These are phyloP conservation scores for Kuraishia piskuri DNA, from an alignment of 805 yeast genomes.

Conservation along the genomic window DNA sequence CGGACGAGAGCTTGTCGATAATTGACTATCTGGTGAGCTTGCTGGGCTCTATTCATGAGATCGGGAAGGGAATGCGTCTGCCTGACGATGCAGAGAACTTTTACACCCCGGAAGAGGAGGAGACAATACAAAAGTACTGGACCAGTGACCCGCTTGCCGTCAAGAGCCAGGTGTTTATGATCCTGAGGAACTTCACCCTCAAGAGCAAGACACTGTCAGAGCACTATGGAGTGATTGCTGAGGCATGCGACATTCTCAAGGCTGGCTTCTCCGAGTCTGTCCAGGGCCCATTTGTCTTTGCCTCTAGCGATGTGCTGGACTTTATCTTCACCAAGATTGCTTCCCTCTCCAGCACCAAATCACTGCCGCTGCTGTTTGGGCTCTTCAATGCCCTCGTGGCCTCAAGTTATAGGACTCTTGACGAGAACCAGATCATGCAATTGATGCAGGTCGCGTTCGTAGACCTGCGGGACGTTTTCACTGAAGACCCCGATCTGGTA, in stretches of 20 bases:
- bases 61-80: conserved; percentile 60
- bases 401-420: conserved; percentile 24
- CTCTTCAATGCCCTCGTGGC: conserved; percentile 35
- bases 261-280: conserved; percentile 54
- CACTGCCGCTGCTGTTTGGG: conserved; percentile 35
- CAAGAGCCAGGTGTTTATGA: conserved; percentile 30
- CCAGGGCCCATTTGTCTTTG: conserved; percentile 60
- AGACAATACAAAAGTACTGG: conserved; percentile 35
- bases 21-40: conserved; percentile 46
- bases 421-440: conserved; percentile 23
- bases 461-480: conserved; percentile 24
- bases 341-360: conserved; percentile 19
- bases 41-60: conserved; percentile 53
- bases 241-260: conserved; percentile 53
- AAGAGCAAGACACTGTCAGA: conserved; percentile 26
- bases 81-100: conserved; percentile 45
- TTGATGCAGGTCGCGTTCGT: conserved; percentile 31
- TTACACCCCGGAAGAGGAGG: conserved; percentile 23
- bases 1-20: conserved; percentile 16
- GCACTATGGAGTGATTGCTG: conserved; percentile 49
- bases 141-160: conserved; percentile 34
- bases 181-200: conserved; percentile 34
- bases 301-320: conserved; percentile 27
- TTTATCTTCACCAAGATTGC: conserved; percentile 27
- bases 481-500: conserved; percentile 50